Evolutionary conservation across 108 stramenopile species (phyloP), one percentile per base, ranked within the genome.

Genomic region (Bacterosira constricta): DNA sequence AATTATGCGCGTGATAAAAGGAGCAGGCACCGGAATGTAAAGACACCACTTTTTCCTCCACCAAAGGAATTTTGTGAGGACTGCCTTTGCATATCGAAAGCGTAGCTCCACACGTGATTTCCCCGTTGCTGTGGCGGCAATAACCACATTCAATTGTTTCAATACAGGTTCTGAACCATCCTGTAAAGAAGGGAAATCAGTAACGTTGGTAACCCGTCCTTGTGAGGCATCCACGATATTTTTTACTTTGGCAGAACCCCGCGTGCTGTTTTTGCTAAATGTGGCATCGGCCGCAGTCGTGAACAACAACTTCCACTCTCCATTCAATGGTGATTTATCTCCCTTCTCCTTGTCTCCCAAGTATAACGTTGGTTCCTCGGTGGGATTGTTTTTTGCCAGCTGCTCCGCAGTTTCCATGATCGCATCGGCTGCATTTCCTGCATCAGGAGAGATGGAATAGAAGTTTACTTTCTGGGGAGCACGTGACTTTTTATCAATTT

Each of bases 231-330:
- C 63, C 3, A 79, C 78, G 3, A 80, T 66, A 59, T 80, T 83
- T 25, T 71, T 59, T 15, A 70, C 84, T 9, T n/a, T 69, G 29
- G 86, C 86, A 36, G 52, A 69, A 4, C 86, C 86, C 30, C 84
- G 71, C 7, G 46, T 70, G 23, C 65, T 55, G 11, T 73, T 73
- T 18, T 44, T 42, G 39, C 53, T 54, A 37, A 79, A 73, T 8
- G 63, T 57, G 0, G 86, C 86, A 71, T 89, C 88, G 10, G 85
- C 86, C 5, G 88, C 88, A 10, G 83, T 89, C 10, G 84, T 77
- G 47, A 85, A 89, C 5, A 89, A 70, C 12, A 80, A 38, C 34
- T 71, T 85, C 88, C 88, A 89, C 21, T 77, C 25, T 5, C 88
- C 88, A 44, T 86, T 27, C 30, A 89, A 64, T 6, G 85, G 79